Evolutionary conservation across 2,329 filamentous ascomycete species (phyloP).

Genomic region (Rhinocladiella mackenziei): DNA sequence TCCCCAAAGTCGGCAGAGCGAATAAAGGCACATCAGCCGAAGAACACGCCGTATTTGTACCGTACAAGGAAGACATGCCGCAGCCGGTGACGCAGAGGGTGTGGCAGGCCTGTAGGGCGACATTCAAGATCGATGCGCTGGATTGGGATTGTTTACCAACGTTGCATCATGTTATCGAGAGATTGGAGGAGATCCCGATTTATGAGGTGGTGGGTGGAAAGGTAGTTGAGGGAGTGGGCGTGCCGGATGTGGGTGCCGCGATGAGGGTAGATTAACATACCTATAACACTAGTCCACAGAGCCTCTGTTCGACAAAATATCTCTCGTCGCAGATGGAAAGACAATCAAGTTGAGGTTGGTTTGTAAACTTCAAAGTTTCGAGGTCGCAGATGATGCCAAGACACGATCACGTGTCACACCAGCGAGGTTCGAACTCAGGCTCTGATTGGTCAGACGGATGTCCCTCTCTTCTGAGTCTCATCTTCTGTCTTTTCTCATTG

Average conservation of each 20-base stretch:
- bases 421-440: too few relatives aligned
- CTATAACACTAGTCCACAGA: too few relatives aligned
- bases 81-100: constrained; percentile 34
- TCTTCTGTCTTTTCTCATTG: too few relatives aligned
- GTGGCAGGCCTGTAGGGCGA: constrained; percentile 41
- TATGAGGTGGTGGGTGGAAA: constrained; percentile 55
- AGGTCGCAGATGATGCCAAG: too few relatives aligned
- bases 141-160: constrained; percentile 57
- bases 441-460: too few relatives aligned
- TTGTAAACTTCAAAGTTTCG: too few relatives aligned
- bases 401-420: too few relatives aligned
- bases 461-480: too few relatives aligned
- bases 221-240: constrained; percentile 53
- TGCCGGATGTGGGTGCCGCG: constrained; percentile 34
- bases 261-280: too few relatives aligned
- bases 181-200: constrained; percentile 54
- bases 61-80: constrained; percentile 32
- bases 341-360: too few relatives aligned
- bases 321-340: too few relatives aligned
- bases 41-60: constrained; percentile 50
- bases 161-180: constrained; percentile 54
- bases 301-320: too few relatives aligned
- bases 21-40: constrained; percentile 50
- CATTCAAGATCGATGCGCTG: constrained; percentile 47
- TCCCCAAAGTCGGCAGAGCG: constrained; percentile 52